Percentiles rank a stretch among this genome's conserved stretches.
phyloP scores from a whole-genome alignment of 2,329 filamentous ascomycete species.

The Aspergillus jensenii region DNA sequence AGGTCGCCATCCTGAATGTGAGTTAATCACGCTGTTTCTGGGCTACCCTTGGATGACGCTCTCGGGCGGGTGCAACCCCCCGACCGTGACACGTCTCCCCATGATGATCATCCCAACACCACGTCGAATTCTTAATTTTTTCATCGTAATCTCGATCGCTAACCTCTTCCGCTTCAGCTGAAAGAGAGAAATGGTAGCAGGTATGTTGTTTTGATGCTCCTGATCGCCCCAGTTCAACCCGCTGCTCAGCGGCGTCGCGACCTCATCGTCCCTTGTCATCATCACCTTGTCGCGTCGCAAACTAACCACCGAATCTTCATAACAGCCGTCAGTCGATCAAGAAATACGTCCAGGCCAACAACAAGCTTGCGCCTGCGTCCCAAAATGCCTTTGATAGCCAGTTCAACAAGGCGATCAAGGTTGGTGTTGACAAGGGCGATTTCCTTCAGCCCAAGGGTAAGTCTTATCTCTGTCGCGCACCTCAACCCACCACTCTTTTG shows the following conservation, averaged over 20 bases:
- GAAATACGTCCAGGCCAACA: constrained; percentile 73
- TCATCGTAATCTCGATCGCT: constrained; percentile 40
- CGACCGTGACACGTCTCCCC: constrained; percentile 38
- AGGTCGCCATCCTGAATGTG: constrained; percentile 69
- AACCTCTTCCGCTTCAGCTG: constrained; percentile 56
- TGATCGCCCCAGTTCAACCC: constrained; percentile 9
- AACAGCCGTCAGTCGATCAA: constrained; percentile 69
- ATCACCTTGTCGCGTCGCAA: constrained; percentile 19
- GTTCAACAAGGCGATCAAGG: constrained; percentile 82
- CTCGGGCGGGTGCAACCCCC: constrained; percentile 30
- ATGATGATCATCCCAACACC: constrained; percentile 24
- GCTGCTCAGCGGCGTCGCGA: constrained; percentile 19
- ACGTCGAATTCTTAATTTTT: constrained; percentile 20
- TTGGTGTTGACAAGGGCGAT: constrained; percentile 80
- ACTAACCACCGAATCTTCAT: constrained; percentile 32
- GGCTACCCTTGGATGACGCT: constrained; percentile 38
- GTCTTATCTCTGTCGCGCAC: constrained; percentile 30
- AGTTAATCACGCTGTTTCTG: constrained; percentile 57
- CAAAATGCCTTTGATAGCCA: constrained; percentile 66
- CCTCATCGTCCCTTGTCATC: constrained; percentile 8
- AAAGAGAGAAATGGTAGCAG: constrained; percentile 71
- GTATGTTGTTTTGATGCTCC: constrained; percentile 50
- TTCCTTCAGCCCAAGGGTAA: constrained; percentile 90
- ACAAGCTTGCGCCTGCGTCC: constrained; percentile 58
- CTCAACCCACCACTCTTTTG: not conserved